Base-by-base conservation (phyloP, 1,139 yeast genomes). In the Candida tetrigidarum region DNA sequence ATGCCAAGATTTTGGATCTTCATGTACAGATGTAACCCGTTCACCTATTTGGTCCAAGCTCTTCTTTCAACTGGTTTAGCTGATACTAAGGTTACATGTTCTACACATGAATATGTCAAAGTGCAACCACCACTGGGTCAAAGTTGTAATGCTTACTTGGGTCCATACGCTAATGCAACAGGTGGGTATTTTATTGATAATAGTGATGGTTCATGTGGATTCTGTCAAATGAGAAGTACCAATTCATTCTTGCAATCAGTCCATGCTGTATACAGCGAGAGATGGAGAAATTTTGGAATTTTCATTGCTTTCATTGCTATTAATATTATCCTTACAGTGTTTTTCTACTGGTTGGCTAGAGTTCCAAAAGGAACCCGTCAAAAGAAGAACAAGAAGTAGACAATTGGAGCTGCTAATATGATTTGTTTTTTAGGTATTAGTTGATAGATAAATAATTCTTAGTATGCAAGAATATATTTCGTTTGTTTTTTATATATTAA, bases 241-340 rank as follows among this genome's bases (percentile, higher is more conserved):
- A 74, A 84, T 57, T 74, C 60, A 9, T 85, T 68, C 60, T 71
- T 85, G 64, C 52, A 51, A 0, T 33, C 63, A 14, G 69, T 83
- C 34, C 66, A 69, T 44, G 66, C 83, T 15, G 30, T 54, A 1
- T 86, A 60, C 56, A 42, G 59, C n/a, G 67, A 74, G 50, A 74
- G 80, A 63, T 84, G 91, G 89, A 80, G 91, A 73, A 79, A 85
- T 59, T 74, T 74, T 52, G 93, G 92, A 60, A 74, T 84, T 45
- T 78, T 80, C 52, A 59, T 63, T 46, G 58, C 60, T 2, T 66
- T 61, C 58, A 79, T 81, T 51, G 64, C 64, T 36, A 69, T 86
- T 62, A 83, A 87, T 60, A 66, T 79, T 36, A 46, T 62, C 29
- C 71, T 69, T 27, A 77, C 86, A 9, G 59, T 84, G 23, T 62